phyloP scores from a whole-genome alignment of 75 land plant genomes.

The Cupressus sempervirens region DNA sequence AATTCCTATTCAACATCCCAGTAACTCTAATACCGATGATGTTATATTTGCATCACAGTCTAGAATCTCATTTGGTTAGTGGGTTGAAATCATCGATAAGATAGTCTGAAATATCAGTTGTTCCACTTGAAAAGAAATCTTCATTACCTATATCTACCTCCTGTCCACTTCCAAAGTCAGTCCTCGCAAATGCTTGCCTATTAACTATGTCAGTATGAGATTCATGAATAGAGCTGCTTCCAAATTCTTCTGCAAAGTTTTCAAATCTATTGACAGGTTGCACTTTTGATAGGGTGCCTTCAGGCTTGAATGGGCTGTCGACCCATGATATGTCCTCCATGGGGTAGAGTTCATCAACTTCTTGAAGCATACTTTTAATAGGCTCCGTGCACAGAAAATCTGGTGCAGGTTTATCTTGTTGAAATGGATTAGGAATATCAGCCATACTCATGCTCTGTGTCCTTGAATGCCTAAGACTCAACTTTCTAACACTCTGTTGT shows the following conservation, averaged over 20 bases:
- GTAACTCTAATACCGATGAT: background rate
- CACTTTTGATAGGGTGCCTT: background rate
- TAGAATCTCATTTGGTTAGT: background rate
- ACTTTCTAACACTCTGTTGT: conserved; percentile 1
- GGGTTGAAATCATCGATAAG: conserved; percentile 9
- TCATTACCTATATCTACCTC: background rate
- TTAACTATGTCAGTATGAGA: background rate
- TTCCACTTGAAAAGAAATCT: conserved; percentile 7
- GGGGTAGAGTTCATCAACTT: conserved; percentile 3
- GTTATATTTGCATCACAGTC: background rate
- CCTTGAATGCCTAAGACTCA: conserved; percentile 8
- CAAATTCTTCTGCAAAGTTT: conserved; percentile 5
- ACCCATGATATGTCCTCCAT: conserved; percentile 3
- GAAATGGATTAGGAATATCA: background rate
- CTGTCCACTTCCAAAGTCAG: background rate
- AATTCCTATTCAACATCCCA: background rate
- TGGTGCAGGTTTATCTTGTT: background rate
- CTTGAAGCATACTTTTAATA: background rate
- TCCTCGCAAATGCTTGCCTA: conserved; percentile 7
- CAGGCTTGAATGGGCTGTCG: background rate
- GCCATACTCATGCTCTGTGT: background rate
- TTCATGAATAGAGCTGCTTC: background rate
- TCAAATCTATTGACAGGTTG: background rate
- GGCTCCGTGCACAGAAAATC: background rate
- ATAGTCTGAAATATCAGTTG: conserved; percentile 8